Conservation (phyloP, 139 green algal species). For the Chlamydomonas asymmetrica region DNA sequence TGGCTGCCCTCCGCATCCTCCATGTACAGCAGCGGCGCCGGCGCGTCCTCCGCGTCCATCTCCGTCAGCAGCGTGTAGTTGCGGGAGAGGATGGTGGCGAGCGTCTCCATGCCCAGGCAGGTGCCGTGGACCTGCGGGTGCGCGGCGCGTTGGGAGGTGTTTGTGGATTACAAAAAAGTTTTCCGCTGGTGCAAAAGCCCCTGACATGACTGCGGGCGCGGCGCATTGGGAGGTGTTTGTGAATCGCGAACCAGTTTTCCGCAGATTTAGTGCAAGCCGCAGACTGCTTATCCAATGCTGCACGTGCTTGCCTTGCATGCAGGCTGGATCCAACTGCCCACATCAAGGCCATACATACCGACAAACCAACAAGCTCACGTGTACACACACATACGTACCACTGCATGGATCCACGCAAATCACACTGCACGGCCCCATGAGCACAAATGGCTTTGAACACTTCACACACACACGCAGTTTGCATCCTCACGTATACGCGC, state of each 20-base stretch:
- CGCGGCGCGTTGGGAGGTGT: neutral
- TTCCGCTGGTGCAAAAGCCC: neutral
- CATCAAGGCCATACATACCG: neutral
- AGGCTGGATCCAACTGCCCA: no score
- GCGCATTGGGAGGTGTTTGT: neutral
- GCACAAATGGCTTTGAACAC: no score
- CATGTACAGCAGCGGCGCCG: slow-evolving; percentile 69
- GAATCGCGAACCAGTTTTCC: no score
- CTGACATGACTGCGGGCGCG: neutral
- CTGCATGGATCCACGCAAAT: no score
- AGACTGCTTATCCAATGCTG: no score
- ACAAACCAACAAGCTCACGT: neutral
- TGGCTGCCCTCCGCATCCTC: slow-evolving; percentile 34
- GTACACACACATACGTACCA: no score
- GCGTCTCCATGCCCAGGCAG: slow-evolving; percentile 80
- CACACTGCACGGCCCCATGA: no score
- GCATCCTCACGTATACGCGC: neutral
- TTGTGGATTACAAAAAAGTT: slow-evolving; percentile 1
- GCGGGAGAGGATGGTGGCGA: slow-evolving; percentile 54
- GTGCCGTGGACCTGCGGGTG: slow-evolving; percentile 66
- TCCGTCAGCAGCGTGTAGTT: slow-evolving; percentile 61
- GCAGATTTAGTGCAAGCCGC: no score
- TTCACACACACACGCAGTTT: neutral
- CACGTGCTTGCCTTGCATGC: no score
- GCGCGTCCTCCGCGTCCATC: slow-evolving; percentile 71